Percentiles rank a stretch among this genome's conserved stretches.
phyloP scores from a whole-genome alignment of 2,329 filamentous ascomycete species.

The Beauveria varroae region DNA sequence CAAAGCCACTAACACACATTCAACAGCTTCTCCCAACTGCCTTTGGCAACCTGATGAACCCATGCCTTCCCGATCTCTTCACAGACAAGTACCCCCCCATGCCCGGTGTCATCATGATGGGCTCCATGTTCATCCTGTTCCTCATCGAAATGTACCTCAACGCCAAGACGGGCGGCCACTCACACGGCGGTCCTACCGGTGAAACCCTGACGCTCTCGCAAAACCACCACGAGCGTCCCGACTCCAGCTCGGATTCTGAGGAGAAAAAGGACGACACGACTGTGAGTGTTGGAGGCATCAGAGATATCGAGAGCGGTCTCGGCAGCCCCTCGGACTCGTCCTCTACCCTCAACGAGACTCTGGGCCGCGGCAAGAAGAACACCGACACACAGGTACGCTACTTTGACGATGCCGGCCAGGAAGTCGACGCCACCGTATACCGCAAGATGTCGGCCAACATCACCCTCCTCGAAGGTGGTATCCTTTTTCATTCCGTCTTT shows the following conservation, averaged over 20 bases:
- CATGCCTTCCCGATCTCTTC: slow-evolving; percentile 53
- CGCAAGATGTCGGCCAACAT: slow-evolving; percentile 65
- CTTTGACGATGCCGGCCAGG: slow-evolving; percentile 35
- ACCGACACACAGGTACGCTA: neutral
- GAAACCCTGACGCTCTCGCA: neutral
- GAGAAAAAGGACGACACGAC: slow-evolving; percentile 19
- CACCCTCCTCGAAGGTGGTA: slow-evolving; percentile 67
- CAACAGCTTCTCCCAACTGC: slow-evolving; percentile 49
- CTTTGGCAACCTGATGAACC: slow-evolving; percentile 43
- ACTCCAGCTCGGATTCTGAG: neutral
- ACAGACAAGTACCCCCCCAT: slow-evolving; percentile 52
- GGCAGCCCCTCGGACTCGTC: neutral
- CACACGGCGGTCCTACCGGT: slow-evolving; percentile 49
- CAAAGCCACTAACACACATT: neutral
- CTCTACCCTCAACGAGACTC: neutral
- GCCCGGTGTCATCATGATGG: slow-evolving; percentile 60
- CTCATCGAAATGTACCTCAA: slow-evolving; percentile 56
- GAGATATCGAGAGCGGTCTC: slow-evolving; percentile 27
- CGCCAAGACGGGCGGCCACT: slow-evolving; percentile 49
- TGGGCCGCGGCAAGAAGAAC: slow-evolving; percentile 10
- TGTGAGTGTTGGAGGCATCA: slow-evolving; percentile 19
- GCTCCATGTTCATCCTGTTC: slow-evolving; percentile 52
- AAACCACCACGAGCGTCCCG: slow-evolving; percentile 1
- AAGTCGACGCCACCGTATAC: slow-evolving; percentile 38
- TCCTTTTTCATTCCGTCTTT: slow-evolving; percentile 72